phyloP scores from a whole-genome alignment of 768 basidiomycete species.

The Suillus subaureus region DNA sequence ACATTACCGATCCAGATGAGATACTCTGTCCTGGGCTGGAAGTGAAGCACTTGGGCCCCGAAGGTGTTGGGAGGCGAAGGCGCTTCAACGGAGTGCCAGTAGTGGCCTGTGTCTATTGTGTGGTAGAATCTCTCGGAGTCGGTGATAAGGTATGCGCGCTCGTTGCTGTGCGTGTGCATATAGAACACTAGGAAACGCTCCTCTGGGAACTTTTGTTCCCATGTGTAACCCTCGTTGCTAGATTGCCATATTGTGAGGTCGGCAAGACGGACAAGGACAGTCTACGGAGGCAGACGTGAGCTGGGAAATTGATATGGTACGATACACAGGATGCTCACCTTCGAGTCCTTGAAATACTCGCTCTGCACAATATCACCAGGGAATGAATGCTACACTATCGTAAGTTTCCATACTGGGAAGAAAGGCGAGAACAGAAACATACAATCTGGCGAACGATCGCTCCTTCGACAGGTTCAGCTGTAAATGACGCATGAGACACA shows the following conservation, averaged over 20 bases:
- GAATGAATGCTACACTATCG: conserved; percentile 60
- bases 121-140: conserved; percentile 61
- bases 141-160: conserved; percentile 92
- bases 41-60: conserved; percentile 75
- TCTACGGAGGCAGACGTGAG: conserved; percentile 42
- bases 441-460: conserved; percentile 76
- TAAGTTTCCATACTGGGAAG: neutral
- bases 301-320: neutral
- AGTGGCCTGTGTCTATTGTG: conserved; percentile 79
- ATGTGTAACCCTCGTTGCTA: conserved; percentile 91
- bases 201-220: conserved; percentile 65
- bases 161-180: conserved; percentile 79
- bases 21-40: conserved; percentile 84
- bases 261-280: conserved; percentile 77
- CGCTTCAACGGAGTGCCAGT: conserved; percentile 61
- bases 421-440: conserved; percentile 26
- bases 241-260: conserved; percentile 92
- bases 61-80: conserved; percentile 82
- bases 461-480: conserved; percentile 83
- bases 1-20: conserved; percentile 87
- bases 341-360: conserved; percentile 82
- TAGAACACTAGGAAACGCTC: conserved; percentile 81
- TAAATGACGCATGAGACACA: neutral
- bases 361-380: conserved; percentile 66
- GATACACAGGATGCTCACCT: conserved; percentile 41